phyloP scores from a whole-genome alignment of 1,284 basidiomycete genomes.

The Amylostereum areolatum region DNA sequence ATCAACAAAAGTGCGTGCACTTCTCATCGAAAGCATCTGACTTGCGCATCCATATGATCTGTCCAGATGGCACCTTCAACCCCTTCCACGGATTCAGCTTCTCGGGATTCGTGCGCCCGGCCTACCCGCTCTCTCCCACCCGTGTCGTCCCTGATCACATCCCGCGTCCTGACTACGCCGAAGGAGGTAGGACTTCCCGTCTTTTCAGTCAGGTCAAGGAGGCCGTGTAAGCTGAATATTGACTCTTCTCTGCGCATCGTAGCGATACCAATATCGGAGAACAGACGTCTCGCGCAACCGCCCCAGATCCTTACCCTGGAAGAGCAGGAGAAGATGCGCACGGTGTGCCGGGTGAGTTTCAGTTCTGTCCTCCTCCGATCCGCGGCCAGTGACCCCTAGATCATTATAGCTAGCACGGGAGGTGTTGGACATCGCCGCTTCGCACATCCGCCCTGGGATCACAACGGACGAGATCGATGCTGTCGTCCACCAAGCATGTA shows the following conservation, averaged over 20 bases:
- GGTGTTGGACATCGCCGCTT: constrained; percentile 86
- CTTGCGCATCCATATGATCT: constrained; percentile 5
- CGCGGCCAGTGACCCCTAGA: constrained; percentile 6
- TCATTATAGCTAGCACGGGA: constrained; percentile 74
- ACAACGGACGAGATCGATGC: constrained; percentile 95
- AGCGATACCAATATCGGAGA: constrained; percentile 65
- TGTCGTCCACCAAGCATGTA: constrained; percentile 90
- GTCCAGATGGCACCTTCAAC: constrained; percentile 63
- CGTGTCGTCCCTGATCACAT: constrained; percentile 72
- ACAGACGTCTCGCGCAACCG: constrained; percentile 49
- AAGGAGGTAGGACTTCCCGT: constrained; percentile 47
- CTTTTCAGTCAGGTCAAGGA: constrained; percentile 19
- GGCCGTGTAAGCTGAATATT: constrained; percentile 22
- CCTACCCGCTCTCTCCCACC: constrained; percentile 69
- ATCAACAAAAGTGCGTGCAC: constrained; percentile 23
- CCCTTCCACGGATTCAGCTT: constrained; percentile 66
- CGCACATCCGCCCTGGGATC: constrained; percentile 81
- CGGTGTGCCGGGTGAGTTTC: constrained; percentile 61
- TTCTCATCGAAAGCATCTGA: constrained; percentile 2
- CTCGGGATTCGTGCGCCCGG: constrained; percentile 68
- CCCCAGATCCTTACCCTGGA: constrained; percentile 57
- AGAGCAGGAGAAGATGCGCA: constrained; percentile 78
- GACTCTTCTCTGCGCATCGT: constrained; percentile 12
- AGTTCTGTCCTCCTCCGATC: constrained; percentile 12
- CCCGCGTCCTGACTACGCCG: constrained; percentile 74